Conservation (phyloP, 768 basidiomycete species). For the Leucogyrophana mollusca region DNA sequence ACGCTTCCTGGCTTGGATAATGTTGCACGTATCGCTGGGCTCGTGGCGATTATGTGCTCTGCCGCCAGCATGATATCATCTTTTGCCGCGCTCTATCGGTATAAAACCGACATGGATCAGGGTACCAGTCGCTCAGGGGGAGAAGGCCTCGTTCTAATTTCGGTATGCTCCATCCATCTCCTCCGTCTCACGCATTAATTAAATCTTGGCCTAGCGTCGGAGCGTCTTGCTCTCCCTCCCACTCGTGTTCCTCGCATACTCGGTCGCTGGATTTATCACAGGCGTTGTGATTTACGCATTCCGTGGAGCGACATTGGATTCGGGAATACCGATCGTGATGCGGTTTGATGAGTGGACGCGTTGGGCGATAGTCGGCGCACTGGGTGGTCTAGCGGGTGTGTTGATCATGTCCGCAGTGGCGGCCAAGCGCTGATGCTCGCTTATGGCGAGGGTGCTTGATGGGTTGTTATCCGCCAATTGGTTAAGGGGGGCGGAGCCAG, state of each 20-base stretch:
- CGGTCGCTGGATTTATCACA: constrained; percentile 64
- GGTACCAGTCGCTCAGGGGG: constrained; percentile 42
- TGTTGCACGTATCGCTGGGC: constrained; percentile 58
- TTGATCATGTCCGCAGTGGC: constrained; percentile 52
- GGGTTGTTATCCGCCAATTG: no score
- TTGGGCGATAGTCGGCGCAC: constrained; percentile 60
- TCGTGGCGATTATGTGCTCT: constrained; percentile 69
- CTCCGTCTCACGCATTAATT: constrained; percentile 4
- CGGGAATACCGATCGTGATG: constrained; percentile 29
- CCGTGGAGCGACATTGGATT: constrained; percentile 44
- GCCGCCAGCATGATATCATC: constrained; percentile 68
- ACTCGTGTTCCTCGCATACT: constrained; percentile 70
- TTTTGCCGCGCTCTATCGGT: constrained; percentile 66
- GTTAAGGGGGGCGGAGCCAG: no score
- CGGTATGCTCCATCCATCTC: constrained; percentile 29
- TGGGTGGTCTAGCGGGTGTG: constrained; percentile 65
- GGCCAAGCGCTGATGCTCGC: constrained; percentile 26
- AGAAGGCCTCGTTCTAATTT: constrained; percentile 57
- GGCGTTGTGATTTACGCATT: constrained; percentile 68
- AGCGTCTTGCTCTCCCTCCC: constrained; percentile 71
- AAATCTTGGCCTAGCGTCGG: constrained; percentile 32
- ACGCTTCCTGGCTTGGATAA: constrained; percentile 73
- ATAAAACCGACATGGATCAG: constrained; percentile 63
- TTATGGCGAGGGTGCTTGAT: no score
- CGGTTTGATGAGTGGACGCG: constrained; percentile 60